phyloP scores from a whole-genome alignment of 768 basidiomycete genomes.

The Aureoboletus auriporus region DNA sequence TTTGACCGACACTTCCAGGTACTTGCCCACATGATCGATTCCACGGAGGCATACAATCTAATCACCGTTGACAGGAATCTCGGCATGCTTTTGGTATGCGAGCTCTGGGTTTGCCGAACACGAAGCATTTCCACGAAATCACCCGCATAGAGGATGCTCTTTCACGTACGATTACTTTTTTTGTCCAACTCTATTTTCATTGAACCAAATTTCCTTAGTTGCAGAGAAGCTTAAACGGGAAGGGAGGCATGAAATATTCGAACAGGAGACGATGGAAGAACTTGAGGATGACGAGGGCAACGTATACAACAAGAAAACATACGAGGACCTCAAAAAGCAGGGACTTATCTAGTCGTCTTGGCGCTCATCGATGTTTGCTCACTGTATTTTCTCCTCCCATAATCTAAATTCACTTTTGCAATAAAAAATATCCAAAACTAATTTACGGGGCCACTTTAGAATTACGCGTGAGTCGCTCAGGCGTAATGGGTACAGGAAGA shows the following conservation, averaged over 20 bases:
- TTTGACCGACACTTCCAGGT: constrained; percentile 96
- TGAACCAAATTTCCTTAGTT: constrained; percentile 44
- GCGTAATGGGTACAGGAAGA: constrained; percentile 63
- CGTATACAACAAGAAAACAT: constrained; percentile 97
- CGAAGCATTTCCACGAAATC: constrained; percentile 99
- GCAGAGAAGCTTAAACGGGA: constrained; percentile 97
- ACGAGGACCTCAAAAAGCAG: constrained; percentile 94
- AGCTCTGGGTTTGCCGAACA: constrained; percentile 93
- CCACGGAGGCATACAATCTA: constrained; percentile 3
- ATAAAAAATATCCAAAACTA: constrained; percentile 1
- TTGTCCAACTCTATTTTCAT: not conserved
- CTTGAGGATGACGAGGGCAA: constrained; percentile 98
- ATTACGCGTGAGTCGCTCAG: constrained; percentile 23
- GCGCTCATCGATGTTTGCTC: constrained; percentile 1
- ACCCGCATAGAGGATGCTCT: constrained; percentile 96
- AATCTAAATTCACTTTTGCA: not conserved
- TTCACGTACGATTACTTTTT: constrained; percentile 57
- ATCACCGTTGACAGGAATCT: constrained; percentile 61
- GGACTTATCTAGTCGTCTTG: constrained; percentile 64
- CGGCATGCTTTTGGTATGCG: constrained; percentile 98
- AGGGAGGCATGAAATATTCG: constrained; percentile 90
- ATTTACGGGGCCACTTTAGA: constrained; percentile 4
- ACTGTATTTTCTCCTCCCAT: constrained; percentile 1
- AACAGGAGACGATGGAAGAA: constrained; percentile 96
- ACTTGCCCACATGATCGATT: constrained; percentile 10